Conservation (phyloP, 208 protist species). For the Leishmania martiniquensis region DNA sequence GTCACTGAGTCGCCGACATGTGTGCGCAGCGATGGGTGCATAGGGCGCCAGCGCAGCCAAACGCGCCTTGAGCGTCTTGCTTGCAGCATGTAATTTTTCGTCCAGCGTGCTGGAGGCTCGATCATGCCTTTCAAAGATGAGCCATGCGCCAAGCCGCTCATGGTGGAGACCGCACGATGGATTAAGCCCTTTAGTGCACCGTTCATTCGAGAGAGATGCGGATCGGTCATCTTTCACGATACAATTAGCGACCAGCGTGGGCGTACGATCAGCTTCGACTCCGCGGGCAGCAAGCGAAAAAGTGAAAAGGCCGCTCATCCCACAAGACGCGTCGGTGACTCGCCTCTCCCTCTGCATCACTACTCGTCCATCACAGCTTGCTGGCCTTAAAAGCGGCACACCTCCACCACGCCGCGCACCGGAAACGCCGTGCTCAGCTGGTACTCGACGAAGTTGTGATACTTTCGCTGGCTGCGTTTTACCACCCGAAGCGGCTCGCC, state of each 20-base stretch:
- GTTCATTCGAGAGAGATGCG: not conserved
- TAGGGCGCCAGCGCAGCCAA: not conserved
- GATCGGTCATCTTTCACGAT: not conserved
- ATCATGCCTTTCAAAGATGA: not conserved
- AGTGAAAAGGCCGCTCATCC: not conserved
- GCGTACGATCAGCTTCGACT: not conserved
- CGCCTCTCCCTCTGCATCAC: not conserved
- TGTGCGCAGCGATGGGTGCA: no score
- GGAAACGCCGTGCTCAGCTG: slow-evolving; percentile 16
- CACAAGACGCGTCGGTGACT: not conserved
- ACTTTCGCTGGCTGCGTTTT: slow-evolving; percentile 82
- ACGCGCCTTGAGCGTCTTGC: not conserved
- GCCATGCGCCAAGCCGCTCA: not conserved
- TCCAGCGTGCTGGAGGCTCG: not conserved
- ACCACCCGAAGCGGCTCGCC: slow-evolving; percentile 19
- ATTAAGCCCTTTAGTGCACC: not conserved
- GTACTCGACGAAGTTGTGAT: slow-evolving; percentile 76
- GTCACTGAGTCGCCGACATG: not conserved
- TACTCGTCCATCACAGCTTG: not conserved
- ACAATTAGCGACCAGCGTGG: not conserved
- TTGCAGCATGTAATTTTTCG: not conserved
- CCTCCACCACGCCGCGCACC: slow-evolving; percentile 29
- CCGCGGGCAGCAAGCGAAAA: not conserved
- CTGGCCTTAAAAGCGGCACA: not conserved
- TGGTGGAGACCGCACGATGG: not conserved